Base-by-base conservation (phyloP, 2,329 filamentous ascomycete species). In the Purpureocillium takamizusanense region DNA sequence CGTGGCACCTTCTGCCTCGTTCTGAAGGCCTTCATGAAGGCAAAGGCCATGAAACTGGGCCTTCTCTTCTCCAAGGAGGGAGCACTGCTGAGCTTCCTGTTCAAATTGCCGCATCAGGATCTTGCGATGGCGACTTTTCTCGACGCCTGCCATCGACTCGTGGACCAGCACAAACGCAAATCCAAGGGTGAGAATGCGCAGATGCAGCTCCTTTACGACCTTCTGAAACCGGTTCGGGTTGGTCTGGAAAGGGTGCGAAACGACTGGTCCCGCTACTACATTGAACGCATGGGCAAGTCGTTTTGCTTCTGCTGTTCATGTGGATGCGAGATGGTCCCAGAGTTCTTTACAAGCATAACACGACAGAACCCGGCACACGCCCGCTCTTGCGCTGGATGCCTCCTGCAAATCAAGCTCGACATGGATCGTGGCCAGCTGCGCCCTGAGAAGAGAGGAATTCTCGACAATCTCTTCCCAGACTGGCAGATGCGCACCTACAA, bases 21-120 rank as follows among this genome's bases (percentile, higher is more conserved):
- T 3, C 36, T 63, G 10, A 56, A 61, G 29, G 57, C 56, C 0
- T 55, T 57, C 6, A 41, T 62, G 18, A 63, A 63, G 37, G 45
- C 57, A 1, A 48, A 45, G 8, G 31, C 36, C 1, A 56, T 64
- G 52, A 42, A 44, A 0, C 39, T 63, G 3, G 37, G 36, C 0
- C 39, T 59, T 3, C 42, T 64, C 0, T 61, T 64, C 36, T 46
- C 52, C 12, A 44, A 52, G 15, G 44, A 45, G 2, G 42, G 49
- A 3, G 59, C 59, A 0, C 57, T 64, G 8, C 42, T 51, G 17
- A 44, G 44, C 0, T 64, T 51, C 15, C 37, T 63, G 0, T 44
- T 39, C 2, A 42, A 50, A 12, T 29, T 63, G 0, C 61, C 61
- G 0, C 50, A 54, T 16, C 29, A 50, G 1, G 55, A 59, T 1